phyloP scores from a whole-genome alignment of 495 filamentous ascomycete genomes.

The Penicillium alfredii region DNA sequence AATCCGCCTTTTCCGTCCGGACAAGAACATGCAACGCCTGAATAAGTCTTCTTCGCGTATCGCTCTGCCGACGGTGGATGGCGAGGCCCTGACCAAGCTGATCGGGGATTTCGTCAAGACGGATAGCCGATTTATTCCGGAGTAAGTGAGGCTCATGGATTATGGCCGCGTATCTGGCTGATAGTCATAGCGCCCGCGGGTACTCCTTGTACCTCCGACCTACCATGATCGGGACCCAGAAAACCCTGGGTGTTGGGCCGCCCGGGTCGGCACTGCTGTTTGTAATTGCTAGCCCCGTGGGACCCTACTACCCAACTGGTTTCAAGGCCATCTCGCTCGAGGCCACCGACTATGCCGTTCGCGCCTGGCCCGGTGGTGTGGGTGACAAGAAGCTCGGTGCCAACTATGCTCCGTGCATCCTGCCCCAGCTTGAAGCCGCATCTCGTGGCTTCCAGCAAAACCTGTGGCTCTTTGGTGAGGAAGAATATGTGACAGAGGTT shows the following conservation, averaged over 20 bases:
- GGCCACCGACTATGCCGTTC: slow-evolving; percentile 89
- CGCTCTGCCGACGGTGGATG: slow-evolving; percentile 77
- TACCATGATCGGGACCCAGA: slow-evolving; percentile 95
- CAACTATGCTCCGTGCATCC: slow-evolving; percentile 95
- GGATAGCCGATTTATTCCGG: slow-evolving; percentile 84
- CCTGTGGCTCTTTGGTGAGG: slow-evolving; percentile 91
- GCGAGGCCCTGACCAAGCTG: slow-evolving; percentile 65
- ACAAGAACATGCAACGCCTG: slow-evolving; percentile 91
- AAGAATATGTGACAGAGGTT: slow-evolving; percentile 92
- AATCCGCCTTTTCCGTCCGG: slow-evolving; percentile 85
- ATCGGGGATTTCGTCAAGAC: slow-evolving; percentile 72
- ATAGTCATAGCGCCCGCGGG: slow-evolving; percentile 51
- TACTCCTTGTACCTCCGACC: slow-evolving; percentile 94
- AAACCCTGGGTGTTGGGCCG: slow-evolving; percentile 82
- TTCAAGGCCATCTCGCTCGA: slow-evolving; percentile 95
- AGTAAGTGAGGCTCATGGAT: slow-evolving; percentile 32
- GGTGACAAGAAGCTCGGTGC: slow-evolving; percentile 97
- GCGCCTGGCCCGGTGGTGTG: slow-evolving; percentile 95
- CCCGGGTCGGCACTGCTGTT: slow-evolving; percentile 88
- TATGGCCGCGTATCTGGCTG: slow-evolving; percentile 5
- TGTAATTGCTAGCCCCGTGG: slow-evolving; percentile 93
- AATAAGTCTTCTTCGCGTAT: slow-evolving; percentile 87
- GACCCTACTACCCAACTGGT: slow-evolving; percentile 94
- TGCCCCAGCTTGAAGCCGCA: slow-evolving; percentile 87
- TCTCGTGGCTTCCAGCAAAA: slow-evolving; percentile 94